Evolutionary conservation across 768 basidiomycete species (phyloP), one percentile per base, ranked within the genome.

Genomic region (Suillus clintonianus): DNA sequence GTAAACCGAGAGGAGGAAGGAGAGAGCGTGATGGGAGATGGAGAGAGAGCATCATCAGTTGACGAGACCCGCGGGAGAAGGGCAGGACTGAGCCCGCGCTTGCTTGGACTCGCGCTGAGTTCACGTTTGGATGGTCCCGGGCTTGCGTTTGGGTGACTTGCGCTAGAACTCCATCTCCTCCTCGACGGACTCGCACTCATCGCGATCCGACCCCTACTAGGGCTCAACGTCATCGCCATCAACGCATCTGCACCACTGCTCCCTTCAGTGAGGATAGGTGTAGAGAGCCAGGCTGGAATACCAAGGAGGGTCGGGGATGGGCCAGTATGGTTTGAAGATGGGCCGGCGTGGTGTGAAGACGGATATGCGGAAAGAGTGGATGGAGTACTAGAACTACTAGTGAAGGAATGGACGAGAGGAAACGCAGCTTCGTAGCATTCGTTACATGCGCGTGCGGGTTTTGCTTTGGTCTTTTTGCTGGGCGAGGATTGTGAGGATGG

Each of bases 371-470:
- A 13, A 67, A 66, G 4, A 60, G 51, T 39, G 8, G 64, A 19
- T 37, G 62, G 43, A 30, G 53, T 53, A 17, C 22, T 69, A n/a
- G 61, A 11, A n/a, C 43, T 32, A 2, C n/a, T 36, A 13, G 22
- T 27, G 9, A 58, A 47, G 3, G 66, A 43, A 32, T 43, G 1
- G 22, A 70, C 47, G 37, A 90, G 62, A 0, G 93, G 93, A 68
- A 97, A 97, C 19, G 95, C 90, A 14, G 89, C 85, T 65, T 93
- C 91, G 69, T 89, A 97, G 75, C 95, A 97, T 2, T 89, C 84
- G 61, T 92, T 88, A 73, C 95, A 97, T 8, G 94, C 89, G 4
- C 95, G 84, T 2, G 92, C 89, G 43, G 91, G 81, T 70, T 90
- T 86, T 79, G 72, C 76, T 70, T 42, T 78, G 72, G 22, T 81